Conservation (phyloP, 2,329 filamentous ascomycete genomes). For the Lachnellula suecica region DNA sequence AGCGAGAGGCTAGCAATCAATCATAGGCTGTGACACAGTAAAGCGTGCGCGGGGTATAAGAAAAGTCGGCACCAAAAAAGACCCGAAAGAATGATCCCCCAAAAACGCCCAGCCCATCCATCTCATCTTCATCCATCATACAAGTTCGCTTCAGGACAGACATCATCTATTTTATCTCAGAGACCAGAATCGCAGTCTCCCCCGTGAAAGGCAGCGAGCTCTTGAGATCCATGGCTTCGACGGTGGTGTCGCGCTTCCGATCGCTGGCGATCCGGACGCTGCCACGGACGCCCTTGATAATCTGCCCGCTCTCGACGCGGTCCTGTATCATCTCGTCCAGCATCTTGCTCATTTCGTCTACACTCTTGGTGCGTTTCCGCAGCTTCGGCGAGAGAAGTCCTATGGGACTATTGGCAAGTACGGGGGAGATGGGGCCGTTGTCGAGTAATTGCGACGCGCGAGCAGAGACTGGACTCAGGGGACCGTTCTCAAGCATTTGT, state of each 20-base stretch:
- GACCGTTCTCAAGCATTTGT: constrained; percentile 22
- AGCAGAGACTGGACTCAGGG: constrained; percentile 31
- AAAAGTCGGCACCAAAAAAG: constrained; percentile 19
- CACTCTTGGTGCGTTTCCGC: constrained; percentile 53
- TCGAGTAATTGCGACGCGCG: constrained; percentile 28
- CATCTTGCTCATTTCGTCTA: constrained; percentile 91
- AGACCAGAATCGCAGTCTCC: constrained; percentile 10
- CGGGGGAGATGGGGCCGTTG: constrained; percentile 18
- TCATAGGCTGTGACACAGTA: constrained; percentile 12
- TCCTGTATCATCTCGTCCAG: constrained; percentile 96
- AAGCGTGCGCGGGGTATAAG: constrained; percentile 23
- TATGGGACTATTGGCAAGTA: constrained; percentile 14
- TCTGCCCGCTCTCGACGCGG: constrained; percentile 73
- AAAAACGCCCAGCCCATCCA: background rate
- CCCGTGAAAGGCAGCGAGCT: constrained; percentile 9
- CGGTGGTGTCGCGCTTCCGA: constrained; percentile 31
- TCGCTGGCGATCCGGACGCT: constrained; percentile 61
- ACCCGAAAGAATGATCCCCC: constrained; percentile 6
- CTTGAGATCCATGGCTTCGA: constrained; percentile 12
- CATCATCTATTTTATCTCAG: constrained; percentile 10
- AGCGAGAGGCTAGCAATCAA: background rate
- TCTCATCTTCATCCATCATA: constrained; percentile 6
- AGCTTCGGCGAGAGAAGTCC: constrained; percentile 25
- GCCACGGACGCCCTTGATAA: constrained; percentile 65
- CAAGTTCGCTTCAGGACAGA: background rate